phyloP scores from a whole-genome alignment of 805 yeast species.

The Starmerella bombicola region DNA sequence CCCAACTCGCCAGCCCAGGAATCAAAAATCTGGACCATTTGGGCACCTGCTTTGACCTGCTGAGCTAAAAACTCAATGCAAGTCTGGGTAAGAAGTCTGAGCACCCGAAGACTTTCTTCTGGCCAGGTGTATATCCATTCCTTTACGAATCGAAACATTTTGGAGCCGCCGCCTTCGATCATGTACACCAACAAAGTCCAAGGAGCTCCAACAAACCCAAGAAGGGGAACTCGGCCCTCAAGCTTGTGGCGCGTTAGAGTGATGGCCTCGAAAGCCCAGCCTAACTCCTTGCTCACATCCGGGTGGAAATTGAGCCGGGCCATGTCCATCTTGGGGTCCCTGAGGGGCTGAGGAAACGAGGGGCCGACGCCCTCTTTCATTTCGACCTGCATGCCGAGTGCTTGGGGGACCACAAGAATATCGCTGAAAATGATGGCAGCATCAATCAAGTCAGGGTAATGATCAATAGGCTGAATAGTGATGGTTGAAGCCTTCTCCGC shows the following conservation, averaged over 20 bases:
- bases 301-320: slow-evolving; percentile 37
- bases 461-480: slow-evolving; percentile 90
- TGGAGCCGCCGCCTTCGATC: slow-evolving; percentile 96
- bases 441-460: slow-evolving; percentile 76
- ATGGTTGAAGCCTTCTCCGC: slow-evolving; percentile 88
- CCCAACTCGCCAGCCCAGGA: slow-evolving; percentile 97
- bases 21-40: slow-evolving; percentile 92
- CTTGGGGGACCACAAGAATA: slow-evolving; percentile 92
- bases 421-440: slow-evolving; percentile 97
- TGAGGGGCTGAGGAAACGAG: slow-evolving; percentile 74
- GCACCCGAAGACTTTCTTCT: slow-evolving; percentile 52
- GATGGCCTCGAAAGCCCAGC: slow-evolving; percentile 92
- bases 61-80: slow-evolving; percentile 86
- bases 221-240: slow-evolving; percentile 80
- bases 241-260: slow-evolving; percentile 77
- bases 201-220: slow-evolving; percentile 96
- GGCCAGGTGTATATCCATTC: slow-evolving; percentile 83
- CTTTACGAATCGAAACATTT: slow-evolving; percentile 78
- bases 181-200: slow-evolving; percentile 95
- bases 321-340: slow-evolving; percentile 55
- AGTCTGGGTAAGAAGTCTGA: slow-evolving; percentile 71
- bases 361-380: slow-evolving; percentile 96
- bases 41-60: slow-evolving; percentile 96
- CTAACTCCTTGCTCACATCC: slow-evolving; percentile 65
- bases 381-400: slow-evolving; percentile 89